Evolutionary conservation across 176 grass and related monocot genomes (phyloP), one percentile per base, ranked within the genome.

Genomic region (sorghum (Sorghum bicolor)): DNA sequence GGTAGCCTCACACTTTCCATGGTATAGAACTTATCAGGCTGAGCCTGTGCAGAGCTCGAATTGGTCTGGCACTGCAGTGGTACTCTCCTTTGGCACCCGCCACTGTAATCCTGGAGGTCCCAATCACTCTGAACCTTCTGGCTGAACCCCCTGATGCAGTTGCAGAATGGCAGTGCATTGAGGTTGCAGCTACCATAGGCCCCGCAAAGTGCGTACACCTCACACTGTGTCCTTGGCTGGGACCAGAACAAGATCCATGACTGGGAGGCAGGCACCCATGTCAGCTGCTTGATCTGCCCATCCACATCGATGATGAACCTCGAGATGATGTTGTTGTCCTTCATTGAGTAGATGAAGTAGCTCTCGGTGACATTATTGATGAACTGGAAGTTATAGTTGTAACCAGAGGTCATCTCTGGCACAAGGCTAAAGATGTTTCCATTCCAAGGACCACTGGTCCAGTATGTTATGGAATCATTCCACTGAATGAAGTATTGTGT

Each of bases 401-500:
- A 79, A 50, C 58, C 64, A 2, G 19, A 12, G 0, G 82, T 88
- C 88, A 94, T 91, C 79, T 97, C 95, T 0, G 90, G 92, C 32
- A 94, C 92, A 20, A 31, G n/a, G 19, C 16, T 82, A 69, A 97
- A 97, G 44, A 86, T 74, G 6, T 58, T 79, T 2, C n/a, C 64
- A 0, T 82, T 83, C 94, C 92, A 97, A 4, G 30, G 58, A 52
- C 90, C 92, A 67, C 88, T 97, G 17, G 17, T 81, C 92, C 92
- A 91, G 68, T 79, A 94, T 15, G 31, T 67, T 63, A 33, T 57
- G 75, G 92, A 86, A 19, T 91, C 34, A 32, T 95, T 98, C 95
- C 95, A 98, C 45, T 84, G 89, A 45, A 98, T 80, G 37, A 90
- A 94, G 61, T 93, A 95, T 61, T 91, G 88, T 1, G n/a, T 85